Percentiles rank a stretch among this genome's conserved stretches.
phyloP scores from a whole-genome alignment of 345 rosid genomes.

The Hevea brasiliensis region DNA sequence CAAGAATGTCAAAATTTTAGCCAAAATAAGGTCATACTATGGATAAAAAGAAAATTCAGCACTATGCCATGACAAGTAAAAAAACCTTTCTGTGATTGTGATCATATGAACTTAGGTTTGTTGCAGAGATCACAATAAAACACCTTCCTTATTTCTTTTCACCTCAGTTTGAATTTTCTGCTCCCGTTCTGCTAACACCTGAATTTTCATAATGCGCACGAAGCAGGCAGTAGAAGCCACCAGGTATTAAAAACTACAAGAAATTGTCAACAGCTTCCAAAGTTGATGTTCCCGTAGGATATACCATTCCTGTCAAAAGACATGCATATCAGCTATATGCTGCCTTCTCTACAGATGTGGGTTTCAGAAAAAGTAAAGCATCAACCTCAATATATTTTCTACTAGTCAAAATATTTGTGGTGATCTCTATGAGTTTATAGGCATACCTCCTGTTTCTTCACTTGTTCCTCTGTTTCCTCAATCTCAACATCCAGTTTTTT shows the following conservation, averaged over 20 bases:
- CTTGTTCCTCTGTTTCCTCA: slow-evolving; percentile 83
- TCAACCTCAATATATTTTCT: slow-evolving; percentile 51
- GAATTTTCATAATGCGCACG: slow-evolving; percentile 99
- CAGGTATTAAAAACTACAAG: slow-evolving; percentile 98
- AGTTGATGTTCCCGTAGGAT: slow-evolving; percentile 75
- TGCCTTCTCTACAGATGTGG: slow-evolving; percentile 64
- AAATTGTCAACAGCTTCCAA: slow-evolving; percentile 79
- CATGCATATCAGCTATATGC: slow-evolving; percentile 70
- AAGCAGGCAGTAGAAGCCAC: slow-evolving; percentile 99
- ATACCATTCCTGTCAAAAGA: slow-evolving; percentile 73
- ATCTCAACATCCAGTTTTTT: slow-evolving; percentile 84
- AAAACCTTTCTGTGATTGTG: slow-evolving; percentile 97
- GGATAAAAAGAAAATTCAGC: neutral
- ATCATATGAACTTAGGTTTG: slow-evolving; percentile 96
- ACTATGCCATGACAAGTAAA: neutral
- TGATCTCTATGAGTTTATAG: slow-evolving; percentile 26
- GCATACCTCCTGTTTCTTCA: slow-evolving; percentile 97
- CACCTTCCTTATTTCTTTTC: slow-evolving; percentile 85
- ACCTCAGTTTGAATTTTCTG: slow-evolving; percentile 96
- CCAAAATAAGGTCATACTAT: neutral
- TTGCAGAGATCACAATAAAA: slow-evolving; percentile 94
- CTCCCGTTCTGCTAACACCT: slow-evolving; percentile 99
- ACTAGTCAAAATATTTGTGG: slow-evolving; percentile 18
- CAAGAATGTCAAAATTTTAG: neutral
- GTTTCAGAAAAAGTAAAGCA: slow-evolving; percentile 60